phyloP scores from a whole-genome alignment of 2,329 filamentous ascomycete species.

The Aspergillus pseudoterreus region DNA sequence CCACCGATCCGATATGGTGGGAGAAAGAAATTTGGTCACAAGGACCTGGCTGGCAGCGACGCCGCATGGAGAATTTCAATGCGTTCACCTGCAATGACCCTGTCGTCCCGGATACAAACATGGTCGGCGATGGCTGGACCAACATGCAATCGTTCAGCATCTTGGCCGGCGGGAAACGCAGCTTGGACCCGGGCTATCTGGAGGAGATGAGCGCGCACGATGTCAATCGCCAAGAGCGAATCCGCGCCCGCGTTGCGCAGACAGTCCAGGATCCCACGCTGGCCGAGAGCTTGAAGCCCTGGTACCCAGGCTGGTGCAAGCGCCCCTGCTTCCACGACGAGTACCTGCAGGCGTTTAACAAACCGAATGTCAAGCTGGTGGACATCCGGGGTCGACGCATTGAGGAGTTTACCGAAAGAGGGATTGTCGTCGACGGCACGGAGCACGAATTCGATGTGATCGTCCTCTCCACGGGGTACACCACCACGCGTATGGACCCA shows the following conservation, averaged over 20 bases:
- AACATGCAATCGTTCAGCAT: constrained; percentile 5
- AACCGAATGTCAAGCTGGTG: constrained; percentile 55
- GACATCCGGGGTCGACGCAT: constrained; percentile 46
- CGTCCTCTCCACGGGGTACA: constrained; percentile 47
- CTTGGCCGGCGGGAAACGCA: neutral
- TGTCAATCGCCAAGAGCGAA: neutral
- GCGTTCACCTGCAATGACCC: constrained; percentile 15
- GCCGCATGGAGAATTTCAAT: constrained; percentile 26
- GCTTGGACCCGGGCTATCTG: neutral
- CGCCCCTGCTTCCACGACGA: constrained; percentile 60
- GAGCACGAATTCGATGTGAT: constrained; percentile 50
- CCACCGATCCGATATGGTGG: constrained; percentile 22
- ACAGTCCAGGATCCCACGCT: constrained; percentile 53
- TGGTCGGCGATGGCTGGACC: constrained; percentile 28
- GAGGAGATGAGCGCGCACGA: neutral
- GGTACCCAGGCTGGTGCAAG: constrained; percentile 63
- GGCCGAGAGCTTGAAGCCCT: constrained; percentile 54
- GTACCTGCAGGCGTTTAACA: constrained; percentile 55
- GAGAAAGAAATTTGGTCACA: constrained; percentile 17
- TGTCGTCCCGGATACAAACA: constrained; percentile 26
- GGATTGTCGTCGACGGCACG: constrained; percentile 41
- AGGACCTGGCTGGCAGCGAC: constrained; percentile 22
- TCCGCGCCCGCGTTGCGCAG: constrained; percentile 39
- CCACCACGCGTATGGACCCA: constrained; percentile 23
- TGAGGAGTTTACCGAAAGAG: constrained; percentile 42